phyloP scores from a whole-genome alignment of 2,329 filamentous ascomycete species.

The Cordyceps tenuipes region DNA sequence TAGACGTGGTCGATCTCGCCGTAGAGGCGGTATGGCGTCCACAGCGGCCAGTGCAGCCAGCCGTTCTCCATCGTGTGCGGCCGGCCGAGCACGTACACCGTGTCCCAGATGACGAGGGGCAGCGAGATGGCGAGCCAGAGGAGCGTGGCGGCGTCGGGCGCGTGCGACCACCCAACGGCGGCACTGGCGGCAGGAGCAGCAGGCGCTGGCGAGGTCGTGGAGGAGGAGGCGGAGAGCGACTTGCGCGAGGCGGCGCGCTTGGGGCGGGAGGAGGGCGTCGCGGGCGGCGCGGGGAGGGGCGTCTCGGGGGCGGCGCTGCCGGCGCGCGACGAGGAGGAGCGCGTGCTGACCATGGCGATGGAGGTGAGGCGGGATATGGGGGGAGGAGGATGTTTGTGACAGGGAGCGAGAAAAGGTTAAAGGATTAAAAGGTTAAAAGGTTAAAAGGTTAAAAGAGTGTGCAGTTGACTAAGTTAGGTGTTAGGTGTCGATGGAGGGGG shows the following conservation, averaged over 20 bases:
- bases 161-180: slow-evolving; percentile 32
- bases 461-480: too few relatives aligned
- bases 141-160: slow-evolving; percentile 40
- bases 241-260: slow-evolving; percentile 25
- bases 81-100: slow-evolving; percentile 67
- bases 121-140: slow-evolving; percentile 68
- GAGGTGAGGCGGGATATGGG: too few relatives aligned
- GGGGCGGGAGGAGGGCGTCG: slow-evolving; percentile 17
- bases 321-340: slow-evolving; percentile 27
- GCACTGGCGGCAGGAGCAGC: neutral
- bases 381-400: too few relatives aligned
- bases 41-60: slow-evolving; percentile 61
- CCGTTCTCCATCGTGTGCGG: slow-evolving; percentile 79
- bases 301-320: slow-evolving; percentile 20
- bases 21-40: slow-evolving; percentile 72
- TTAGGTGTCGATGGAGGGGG: too few relatives aligned
- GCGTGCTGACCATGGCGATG: slow-evolving; percentile 29
- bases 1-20: slow-evolving; percentile 74
- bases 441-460: too few relatives aligned
- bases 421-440: too few relatives aligned
- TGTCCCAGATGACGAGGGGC: slow-evolving; percentile 76
- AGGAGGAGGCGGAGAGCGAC: neutral
- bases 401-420: too few relatives aligned
- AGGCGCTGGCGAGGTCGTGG: neutral
- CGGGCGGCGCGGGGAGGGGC: slow-evolving; percentile 14